phyloP scores from a whole-genome alignment of 2,329 filamentous ascomycete genomes.

The Pseudocercospora crystallina region DNA sequence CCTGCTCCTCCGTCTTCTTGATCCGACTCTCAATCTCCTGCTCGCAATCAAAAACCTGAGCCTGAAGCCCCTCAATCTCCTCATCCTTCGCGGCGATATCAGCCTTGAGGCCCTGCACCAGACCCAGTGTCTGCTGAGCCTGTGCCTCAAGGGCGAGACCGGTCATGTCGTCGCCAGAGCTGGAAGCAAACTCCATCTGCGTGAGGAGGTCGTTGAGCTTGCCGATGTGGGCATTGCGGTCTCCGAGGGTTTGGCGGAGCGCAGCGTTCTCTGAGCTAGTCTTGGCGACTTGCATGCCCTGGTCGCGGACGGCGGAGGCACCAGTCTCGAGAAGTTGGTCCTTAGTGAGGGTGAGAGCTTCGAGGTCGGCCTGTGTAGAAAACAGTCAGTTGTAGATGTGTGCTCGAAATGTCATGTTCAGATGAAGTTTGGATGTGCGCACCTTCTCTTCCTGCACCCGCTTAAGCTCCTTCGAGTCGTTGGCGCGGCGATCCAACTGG shows the following conservation, averaged over 20 bases:
- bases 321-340: constrained; percentile 7
- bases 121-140: constrained; percentile 11
- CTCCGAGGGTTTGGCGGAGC: neutral
- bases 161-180: constrained; percentile 7
- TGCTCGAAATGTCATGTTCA: too few relatives aligned
- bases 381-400: too few relatives aligned
- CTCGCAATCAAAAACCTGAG: neutral
- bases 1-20: constrained; percentile 3
- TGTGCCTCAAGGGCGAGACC: constrained; percentile 20
- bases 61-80: constrained; percentile 3
- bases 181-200: neutral
- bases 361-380: neutral
- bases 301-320: constrained; percentile 7
- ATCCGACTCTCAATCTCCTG: neutral
- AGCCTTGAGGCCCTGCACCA: constrained; percentile 18
- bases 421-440: too few relatives aligned
- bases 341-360: constrained; percentile 2
- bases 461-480: neutral
- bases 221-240: constrained; percentile 3
- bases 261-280: neutral
- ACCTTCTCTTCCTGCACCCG: constrained; percentile 9
- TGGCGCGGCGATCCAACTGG: neutral
- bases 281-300: constrained; percentile 6
- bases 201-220: constrained; percentile 5
- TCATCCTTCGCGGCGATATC: constrained; percentile 11